These are phyloP conservation scores for Rhododendron ovatum DNA, from an alignment of 148 eudicot species.

Conservation along the genomic window DNA sequence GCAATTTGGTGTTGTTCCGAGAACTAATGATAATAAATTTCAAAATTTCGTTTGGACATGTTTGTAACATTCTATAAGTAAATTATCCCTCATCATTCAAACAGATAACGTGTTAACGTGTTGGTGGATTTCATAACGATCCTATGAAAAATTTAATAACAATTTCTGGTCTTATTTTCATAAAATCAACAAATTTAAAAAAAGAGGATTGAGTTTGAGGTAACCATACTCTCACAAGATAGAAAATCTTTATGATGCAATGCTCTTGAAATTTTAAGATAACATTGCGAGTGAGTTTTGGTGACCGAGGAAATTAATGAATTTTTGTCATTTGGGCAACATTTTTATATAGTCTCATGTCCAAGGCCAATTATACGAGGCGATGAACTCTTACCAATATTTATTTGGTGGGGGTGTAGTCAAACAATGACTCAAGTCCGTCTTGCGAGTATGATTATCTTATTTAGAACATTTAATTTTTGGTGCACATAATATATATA, in stretches of 20 bases:
- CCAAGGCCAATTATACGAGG: neutral
- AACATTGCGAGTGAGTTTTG: neutral
- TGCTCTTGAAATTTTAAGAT: neutral
- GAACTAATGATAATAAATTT: neutral
- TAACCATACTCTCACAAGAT: too few relatives aligned
- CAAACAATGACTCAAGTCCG: neutral
- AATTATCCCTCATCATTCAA: too few relatives aligned
- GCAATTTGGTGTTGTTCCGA: neutral
- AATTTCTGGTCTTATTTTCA: neutral
- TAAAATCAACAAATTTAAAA: too few relatives aligned
- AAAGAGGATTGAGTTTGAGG: neutral
- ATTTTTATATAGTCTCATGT: too few relatives aligned
- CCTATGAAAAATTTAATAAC: too few relatives aligned
- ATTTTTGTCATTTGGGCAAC: too few relatives aligned
- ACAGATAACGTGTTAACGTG: neutral
- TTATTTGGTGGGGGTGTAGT: neutral
- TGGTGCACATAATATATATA: neutral
- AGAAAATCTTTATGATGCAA: neutral
- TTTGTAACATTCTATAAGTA: neutral
- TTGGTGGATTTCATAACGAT: neutral
- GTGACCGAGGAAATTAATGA: too few relatives aligned
- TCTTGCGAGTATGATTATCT: neutral
- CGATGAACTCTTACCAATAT: neutral
- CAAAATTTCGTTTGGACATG: too few relatives aligned
- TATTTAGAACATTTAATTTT: neutral